Evolutionary conservation across 2,329 filamentous ascomycete genomes (phyloP).

Genomic region (Arthroderma sp.): DNA sequence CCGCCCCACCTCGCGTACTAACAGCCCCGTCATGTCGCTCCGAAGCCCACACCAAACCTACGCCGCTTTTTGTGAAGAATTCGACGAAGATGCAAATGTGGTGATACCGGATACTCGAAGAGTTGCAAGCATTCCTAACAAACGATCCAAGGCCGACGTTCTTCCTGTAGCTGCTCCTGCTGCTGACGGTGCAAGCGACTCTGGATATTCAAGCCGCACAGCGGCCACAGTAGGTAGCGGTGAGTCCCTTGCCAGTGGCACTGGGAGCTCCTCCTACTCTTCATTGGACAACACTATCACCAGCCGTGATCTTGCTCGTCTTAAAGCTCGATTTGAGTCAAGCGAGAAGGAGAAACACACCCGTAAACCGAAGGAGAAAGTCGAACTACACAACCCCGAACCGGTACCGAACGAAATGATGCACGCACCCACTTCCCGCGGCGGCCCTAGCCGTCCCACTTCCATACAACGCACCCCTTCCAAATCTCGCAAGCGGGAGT

Average conservation of each 20-base stretch:
- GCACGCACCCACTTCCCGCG: slow-evolving; percentile 21
- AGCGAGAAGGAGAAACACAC: slow-evolving; percentile 14
- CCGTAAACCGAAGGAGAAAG: slow-evolving; percentile 8
- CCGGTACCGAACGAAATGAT: slow-evolving; percentile 21
- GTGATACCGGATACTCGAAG: slow-evolving; percentile 34
- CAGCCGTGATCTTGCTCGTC: slow-evolving; percentile 7
- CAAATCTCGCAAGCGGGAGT: slow-evolving; percentile 22
- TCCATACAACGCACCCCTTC: slow-evolving; percentile 21
- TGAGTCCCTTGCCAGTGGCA: slow-evolving; percentile 37
- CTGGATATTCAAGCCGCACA: slow-evolving; percentile 49
- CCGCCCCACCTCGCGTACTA: slow-evolving; percentile 5
- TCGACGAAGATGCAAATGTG: slow-evolving; percentile 31
- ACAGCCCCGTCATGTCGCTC: slow-evolving; percentile 21
- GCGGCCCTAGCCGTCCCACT: slow-evolving; percentile 18
- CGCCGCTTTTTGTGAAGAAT: slow-evolving; percentile 36
- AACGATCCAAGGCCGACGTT: slow-evolving; percentile 33
- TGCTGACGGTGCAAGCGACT: slow-evolving; percentile 43
- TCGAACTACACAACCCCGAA: slow-evolving; percentile 12
- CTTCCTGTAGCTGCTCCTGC: slow-evolving; percentile 19
- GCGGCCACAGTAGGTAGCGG: slow-evolving; percentile 38
- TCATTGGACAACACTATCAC: slow-evolving; percentile 25
- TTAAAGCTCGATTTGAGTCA: slow-evolving; percentile 13
- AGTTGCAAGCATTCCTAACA: slow-evolving; percentile 39
- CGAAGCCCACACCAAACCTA: slow-evolving; percentile 19
- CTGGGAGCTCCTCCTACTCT: slow-evolving; percentile 24